phyloP scores from a whole-genome alignment of 106 monocot species.

The Acanthochlamys bracteata region DNA sequence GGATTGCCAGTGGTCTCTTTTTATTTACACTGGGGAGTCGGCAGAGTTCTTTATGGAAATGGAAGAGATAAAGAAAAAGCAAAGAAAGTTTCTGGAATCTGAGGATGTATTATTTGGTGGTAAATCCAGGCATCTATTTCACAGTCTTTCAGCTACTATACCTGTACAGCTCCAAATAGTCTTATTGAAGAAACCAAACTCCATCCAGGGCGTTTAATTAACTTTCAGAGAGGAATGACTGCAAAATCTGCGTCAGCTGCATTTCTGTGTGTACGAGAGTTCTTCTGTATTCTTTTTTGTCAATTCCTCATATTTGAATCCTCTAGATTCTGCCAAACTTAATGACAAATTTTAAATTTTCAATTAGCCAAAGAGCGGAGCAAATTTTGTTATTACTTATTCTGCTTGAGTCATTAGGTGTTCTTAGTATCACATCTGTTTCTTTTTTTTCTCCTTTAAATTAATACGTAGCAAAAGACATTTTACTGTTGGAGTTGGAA shows the following conservation, averaged over 20 bases:
- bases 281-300: too few relatives aligned
- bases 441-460: too few relatives aligned
- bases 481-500: too few relatives aligned
- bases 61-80: constrained; percentile 26
- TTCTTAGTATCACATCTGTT: too few relatives aligned
- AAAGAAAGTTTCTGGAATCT: constrained; percentile 38
- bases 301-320: too few relatives aligned
- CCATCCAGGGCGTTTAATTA: constrained; percentile 43
- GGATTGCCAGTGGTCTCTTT: constrained; percentile 65
- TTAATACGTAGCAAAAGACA: too few relatives aligned
- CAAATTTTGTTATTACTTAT: too few relatives aligned
- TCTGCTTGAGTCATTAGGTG: too few relatives aligned
- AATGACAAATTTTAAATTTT: too few relatives aligned
- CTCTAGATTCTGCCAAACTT: too few relatives aligned
- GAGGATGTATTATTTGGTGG: constrained; percentile 70
- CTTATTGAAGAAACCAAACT: constrained; percentile 32
- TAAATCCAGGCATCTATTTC: constrained; percentile 42
- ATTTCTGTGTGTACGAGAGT: too few relatives aligned
- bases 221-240: constrained; percentile 49
- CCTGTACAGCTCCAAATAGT: constrained; percentile 19
- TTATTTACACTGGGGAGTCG: constrained; percentile 62
- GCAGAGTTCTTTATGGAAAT: constrained; percentile 44
- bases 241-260: neutral
- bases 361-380: too few relatives aligned
- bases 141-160: constrained; percentile 36